Base-by-base conservation (phyloP, 2,329 filamentous ascomycete genomes). In the Ophiocordyceps camponoti-saundersi region DNA sequence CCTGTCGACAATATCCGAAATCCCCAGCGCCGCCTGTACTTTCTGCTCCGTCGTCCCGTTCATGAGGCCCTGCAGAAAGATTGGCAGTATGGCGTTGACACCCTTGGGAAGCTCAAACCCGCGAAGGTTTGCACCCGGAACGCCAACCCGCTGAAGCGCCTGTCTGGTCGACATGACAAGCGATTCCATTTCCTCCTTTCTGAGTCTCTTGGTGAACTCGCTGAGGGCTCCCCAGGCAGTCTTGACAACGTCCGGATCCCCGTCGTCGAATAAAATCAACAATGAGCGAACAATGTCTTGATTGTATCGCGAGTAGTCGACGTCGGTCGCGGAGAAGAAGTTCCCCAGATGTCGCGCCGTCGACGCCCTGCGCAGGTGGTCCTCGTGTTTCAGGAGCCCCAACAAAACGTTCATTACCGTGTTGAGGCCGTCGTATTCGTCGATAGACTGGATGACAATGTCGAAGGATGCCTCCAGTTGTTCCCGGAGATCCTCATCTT, bases 141-240 rank as follows among this genome's bases (percentile, higher is more conserved):
- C 85, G 55, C 93, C 92, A 44, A 96, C 85, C 57, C 90, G 86
- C 53, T 85, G 80, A 47, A 98, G 72, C 1, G 85, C 82, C 62
- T 93, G 85, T 49, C 90, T 75, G 2, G 90, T 95, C 0, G 90
- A 92, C 47, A 79, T 70, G 18, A 95, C 88, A 43, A 98, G 73
- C 1, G 83, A 80, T 60, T 98, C 93, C 92, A 98, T 96, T 65
- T 96, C 90, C 60, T 98, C 93, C 64, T 98, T 98, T 59, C 82
- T 82, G 51, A 98, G 75, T 55, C 80, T 82, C 61, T 89, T 89
- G 43, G 89, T 95, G 55, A 98, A 82, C 48, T 85, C 85, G 55
- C 70, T 87, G 49, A 98, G 75, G 6, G 89, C 90, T 47, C 79
- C 73, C 89, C 89, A 96, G 21, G 90, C 80, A 42, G 86, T 77